Evolutionary conservation across 352 stramenopile genomes (phyloP), one percentile per base, ranked within the genome.

Genomic region (Phytophthora pluvialis): DNA sequence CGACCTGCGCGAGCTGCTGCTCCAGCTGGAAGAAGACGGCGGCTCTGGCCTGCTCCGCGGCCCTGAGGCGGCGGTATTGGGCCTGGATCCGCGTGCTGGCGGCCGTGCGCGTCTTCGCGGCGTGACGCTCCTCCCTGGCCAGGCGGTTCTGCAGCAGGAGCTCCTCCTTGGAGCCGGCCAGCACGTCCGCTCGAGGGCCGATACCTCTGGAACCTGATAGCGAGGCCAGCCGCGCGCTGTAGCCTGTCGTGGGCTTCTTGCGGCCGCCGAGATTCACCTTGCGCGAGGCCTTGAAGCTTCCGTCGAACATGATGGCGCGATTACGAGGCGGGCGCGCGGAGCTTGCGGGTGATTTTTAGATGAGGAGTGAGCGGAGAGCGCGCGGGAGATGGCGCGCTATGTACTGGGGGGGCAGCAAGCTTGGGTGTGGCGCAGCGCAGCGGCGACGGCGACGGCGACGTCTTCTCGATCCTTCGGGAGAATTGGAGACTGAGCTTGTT

Each of bases 191-290:
- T 6, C 15, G 29, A 4, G 7, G 54, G n/a, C n/a, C n/a, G n/a
- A n/a, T n/a, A 18, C 59, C 50, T 62, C 46, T 56, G 3, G 46
- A 46, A 38, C 35, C 46, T 51, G 67, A 72, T 39, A 69, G 16
- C 7, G 61, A 67, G 5, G 62, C 52, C 32, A 75, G 55, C n/a
- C 52, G 67, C 16, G 57, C 62, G 25, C 45, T 69, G 46, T 68
- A 70, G 32, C 65, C 71, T 11, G 63, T 70, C 33, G 63, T 53
- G 44, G 73, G 47, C 65, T 78, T 80, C 49, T 82, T 79, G 3
- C 83, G 74, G 8, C 83, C 83, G 59, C 83, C 89, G 44, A 92
- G 60, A 56, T 89, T 90, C 31, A 92, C 81, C 47, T 87, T 88
- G 21, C 83, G 80, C 31, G 78, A 52, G n/a, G 73, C 53, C 64